A percentile compares a stretch with the other conserved stretches of the same genome.
Conservation (phyloP, 106 monocot genomes). For the Ottelia alismoides region DNA sequence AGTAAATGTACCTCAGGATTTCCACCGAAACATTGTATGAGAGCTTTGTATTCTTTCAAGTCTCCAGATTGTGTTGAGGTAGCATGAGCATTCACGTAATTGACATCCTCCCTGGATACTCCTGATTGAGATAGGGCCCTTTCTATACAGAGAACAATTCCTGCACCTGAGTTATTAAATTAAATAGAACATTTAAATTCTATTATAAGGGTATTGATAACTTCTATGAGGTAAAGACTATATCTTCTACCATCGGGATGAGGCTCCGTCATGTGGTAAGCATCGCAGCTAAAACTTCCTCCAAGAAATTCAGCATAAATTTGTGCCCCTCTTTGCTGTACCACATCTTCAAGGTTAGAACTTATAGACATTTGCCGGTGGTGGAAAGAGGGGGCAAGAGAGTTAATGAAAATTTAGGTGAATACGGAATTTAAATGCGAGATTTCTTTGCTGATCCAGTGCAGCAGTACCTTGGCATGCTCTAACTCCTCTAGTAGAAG, state of each 20-base stretch:
- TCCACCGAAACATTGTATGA: constrained; percentile 57
- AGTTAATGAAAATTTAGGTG: too few relatives aligned
- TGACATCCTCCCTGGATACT: constrained; percentile 81
- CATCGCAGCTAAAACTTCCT: constrained; percentile 56
- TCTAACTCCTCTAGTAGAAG: too few relatives aligned
- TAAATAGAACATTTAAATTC: too few relatives aligned
- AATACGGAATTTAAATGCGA: too few relatives aligned
- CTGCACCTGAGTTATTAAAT: constrained; percentile 76
- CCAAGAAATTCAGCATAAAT: constrained; percentile 51
- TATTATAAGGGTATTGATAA: too few relatives aligned
- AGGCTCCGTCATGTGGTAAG: constrained; percentile 61
- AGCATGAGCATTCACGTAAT: constrained; percentile 98
- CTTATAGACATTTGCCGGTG: too few relatives aligned
- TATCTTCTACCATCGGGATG: constrained; percentile 46
- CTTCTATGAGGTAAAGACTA: too few relatives aligned
- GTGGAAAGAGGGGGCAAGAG: too few relatives aligned
- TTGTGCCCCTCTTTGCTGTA: constrained; percentile 35
- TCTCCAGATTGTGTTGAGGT: constrained; percentile 91
- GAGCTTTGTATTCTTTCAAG: constrained; percentile 87
- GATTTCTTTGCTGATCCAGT: too few relatives aligned
- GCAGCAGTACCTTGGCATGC: too few relatives aligned
- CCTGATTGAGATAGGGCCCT: constrained; percentile 73
- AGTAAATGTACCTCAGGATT: constrained; percentile 53
- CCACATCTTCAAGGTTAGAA: too few relatives aligned
- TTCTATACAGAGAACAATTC: constrained; percentile 79